Conservation (phyloP, 306 rosid species). For the Phaseolus lunatus region DNA sequence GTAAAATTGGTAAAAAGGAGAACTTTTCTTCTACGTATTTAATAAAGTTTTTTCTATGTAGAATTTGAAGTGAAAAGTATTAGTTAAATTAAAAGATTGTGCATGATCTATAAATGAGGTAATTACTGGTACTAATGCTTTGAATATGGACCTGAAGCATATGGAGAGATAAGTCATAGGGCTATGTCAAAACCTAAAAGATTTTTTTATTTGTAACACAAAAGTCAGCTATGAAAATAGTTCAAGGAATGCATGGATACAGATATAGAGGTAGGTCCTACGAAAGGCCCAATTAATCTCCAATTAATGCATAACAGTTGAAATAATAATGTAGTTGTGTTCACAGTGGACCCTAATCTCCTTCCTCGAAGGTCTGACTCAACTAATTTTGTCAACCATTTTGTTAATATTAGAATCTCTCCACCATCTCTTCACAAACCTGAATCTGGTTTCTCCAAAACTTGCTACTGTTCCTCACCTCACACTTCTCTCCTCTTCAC, state of each 20-base stretch:
- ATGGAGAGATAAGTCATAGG: neutral
- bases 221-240: slow-evolving; percentile 27
- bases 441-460: slow-evolving; percentile 53
- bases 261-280: slow-evolving; percentile 35
- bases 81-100: too few species aligned
- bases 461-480: slow-evolving; percentile 51
- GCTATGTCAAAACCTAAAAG: neutral
- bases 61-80: neutral
- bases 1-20: too few species aligned
- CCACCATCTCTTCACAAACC: slow-evolving; percentile 47
- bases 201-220: neutral
- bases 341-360: slow-evolving; percentile 31
- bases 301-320: neutral
- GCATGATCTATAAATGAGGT: too few species aligned
- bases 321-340: too few species aligned
- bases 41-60: too few species aligned
- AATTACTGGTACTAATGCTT: neutral
- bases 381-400: slow-evolving; percentile 65
- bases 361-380: slow-evolving; percentile 44
- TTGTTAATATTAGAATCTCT: slow-evolving; percentile 41
- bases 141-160: neutral
- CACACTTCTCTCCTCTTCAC: slow-evolving; percentile 39
- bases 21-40: too few species aligned
- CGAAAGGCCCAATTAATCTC: slow-evolving; percentile 45
- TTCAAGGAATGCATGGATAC: neutral